Conservation (phyloP, 306 rosid species). For the Malus orientalis region DNA sequence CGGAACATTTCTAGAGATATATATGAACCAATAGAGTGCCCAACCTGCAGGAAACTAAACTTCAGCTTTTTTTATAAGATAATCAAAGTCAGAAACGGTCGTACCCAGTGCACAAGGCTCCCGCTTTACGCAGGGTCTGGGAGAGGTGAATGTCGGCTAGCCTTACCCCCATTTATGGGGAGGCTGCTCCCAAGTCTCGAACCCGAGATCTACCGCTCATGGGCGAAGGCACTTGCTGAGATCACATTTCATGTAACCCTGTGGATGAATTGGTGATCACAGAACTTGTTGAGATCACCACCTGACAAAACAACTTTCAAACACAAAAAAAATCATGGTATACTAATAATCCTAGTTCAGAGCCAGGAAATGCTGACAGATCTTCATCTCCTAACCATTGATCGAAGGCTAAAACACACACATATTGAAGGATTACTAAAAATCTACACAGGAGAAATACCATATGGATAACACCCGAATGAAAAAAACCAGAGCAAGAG, state of each 20-base stretch:
- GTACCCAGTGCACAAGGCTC: too few species aligned
- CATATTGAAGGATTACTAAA: not conserved
- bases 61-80: not conserved
- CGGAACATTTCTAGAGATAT: conserved; percentile 52
- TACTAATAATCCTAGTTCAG: conserved; percentile 2
- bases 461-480: not conserved
- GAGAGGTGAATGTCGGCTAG: too few species aligned
- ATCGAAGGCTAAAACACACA: not conserved
- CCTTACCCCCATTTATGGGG: too few species aligned
- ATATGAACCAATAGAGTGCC: conserved; percentile 88
- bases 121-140: too few species aligned
- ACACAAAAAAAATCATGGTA: not conserved
- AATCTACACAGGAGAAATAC: not conserved
- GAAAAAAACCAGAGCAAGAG: not conserved
- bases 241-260: not conserved
- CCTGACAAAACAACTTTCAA: not conserved
- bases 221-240: too few species aligned
- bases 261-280: not conserved
- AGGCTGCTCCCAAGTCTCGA: too few species aligned
- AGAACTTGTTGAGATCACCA: not conserved
- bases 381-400: conserved; percentile 6
- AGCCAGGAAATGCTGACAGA: conserved; percentile 6
- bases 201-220: too few species aligned
- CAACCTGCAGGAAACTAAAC: conserved; percentile 45
- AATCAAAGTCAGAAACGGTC: not conserved